Evolutionary conservation across 1,139 yeast species (phyloP).

Genomic region (Lodderomyces pseudojiufengensis): DNA sequence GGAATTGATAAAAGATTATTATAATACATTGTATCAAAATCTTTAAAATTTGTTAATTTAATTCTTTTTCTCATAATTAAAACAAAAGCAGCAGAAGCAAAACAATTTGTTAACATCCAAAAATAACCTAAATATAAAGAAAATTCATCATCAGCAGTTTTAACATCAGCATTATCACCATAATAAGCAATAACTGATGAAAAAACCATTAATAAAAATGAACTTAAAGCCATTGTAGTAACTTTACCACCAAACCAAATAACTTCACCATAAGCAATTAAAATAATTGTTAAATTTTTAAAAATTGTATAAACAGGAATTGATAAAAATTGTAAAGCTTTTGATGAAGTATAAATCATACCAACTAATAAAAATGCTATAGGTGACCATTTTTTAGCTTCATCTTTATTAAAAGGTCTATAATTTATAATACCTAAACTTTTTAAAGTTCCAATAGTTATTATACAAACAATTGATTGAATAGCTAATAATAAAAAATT

Average conservation of each 20-base stretch:
- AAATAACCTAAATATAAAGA: constrained; percentile 77
- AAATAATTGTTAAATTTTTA: constrained; percentile 92
- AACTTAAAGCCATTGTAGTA: constrained; percentile 82
- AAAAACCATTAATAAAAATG: constrained; percentile 86
- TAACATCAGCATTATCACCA: constrained; percentile 63
- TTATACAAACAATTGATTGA: constrained; percentile 78
- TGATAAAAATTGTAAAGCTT: constrained; percentile 85
- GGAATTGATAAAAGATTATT: constrained; percentile 93
- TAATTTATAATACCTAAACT: constrained; percentile 72
- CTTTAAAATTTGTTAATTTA: constrained; percentile 93
- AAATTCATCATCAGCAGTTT: constrained; percentile 36
- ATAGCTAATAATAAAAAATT: constrained; percentile 83
- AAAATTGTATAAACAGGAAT: constrained; percentile 97
- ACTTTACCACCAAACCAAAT: constrained; percentile 95
- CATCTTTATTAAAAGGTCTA: constrained; percentile 79
- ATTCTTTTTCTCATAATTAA: constrained; percentile 95
- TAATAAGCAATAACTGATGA: constrained; percentile 92
- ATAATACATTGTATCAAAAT: constrained; percentile 97
- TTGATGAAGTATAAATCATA: constrained; percentile 96
- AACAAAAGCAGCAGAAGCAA: constrained; percentile 90
- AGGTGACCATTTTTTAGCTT: constrained; percentile 94
- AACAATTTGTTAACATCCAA: constrained; percentile 96
- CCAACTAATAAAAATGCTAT: constrained; percentile 82
- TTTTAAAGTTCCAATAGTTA: constrained; percentile 69
- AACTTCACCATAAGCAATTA: constrained; percentile 98